phyloP scores from a whole-genome alignment of 495 filamentous ascomycete species.

The Neurospora pannonica region DNA sequence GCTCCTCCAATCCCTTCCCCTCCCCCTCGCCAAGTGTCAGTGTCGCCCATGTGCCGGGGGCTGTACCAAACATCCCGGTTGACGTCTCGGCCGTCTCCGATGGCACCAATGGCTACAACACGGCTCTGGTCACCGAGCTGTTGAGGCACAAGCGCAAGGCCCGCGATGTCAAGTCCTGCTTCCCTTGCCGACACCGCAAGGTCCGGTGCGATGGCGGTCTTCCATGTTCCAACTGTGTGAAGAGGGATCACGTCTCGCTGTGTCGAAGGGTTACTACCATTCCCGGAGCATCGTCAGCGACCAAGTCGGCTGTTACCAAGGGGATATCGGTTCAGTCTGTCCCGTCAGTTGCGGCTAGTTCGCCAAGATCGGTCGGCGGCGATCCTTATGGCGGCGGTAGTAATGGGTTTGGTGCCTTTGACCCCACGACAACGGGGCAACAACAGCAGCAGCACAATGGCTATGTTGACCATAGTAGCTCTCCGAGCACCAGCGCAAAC shows the following conservation, averaged over 20 bases:
- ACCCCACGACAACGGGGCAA: background rate
- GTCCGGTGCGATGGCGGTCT: constrained; percentile 2
- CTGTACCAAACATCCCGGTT: background rate
- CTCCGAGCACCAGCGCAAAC: background rate
- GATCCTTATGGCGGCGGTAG: background rate
- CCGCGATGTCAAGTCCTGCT: constrained; percentile 6
- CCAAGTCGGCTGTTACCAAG: background rate
- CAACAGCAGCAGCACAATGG: background rate
- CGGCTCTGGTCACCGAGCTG: constrained; percentile 1
- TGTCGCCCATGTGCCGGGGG: background rate
- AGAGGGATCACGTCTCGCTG: constrained; percentile 2
- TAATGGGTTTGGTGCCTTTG: background rate
- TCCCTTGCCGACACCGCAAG: constrained; percentile 7
- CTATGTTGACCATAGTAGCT: background rate
- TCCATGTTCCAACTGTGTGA: constrained; percentile 6
- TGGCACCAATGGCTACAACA: background rate
- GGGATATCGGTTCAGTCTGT: background rate
- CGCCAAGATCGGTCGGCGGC: background rate
- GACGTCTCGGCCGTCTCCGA: background rate
- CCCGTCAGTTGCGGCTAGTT: background rate
- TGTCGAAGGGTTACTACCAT: background rate
- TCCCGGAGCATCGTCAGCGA: background rate
- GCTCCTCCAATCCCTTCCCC: background rate
- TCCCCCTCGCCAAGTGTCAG: background rate
- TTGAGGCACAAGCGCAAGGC: constrained; percentile 3